A percentile compares a stretch with the other conserved stretches of the same genome.
Conservation (phyloP, 129 eudicot species). For the Oenanthe sinensis region DNA sequence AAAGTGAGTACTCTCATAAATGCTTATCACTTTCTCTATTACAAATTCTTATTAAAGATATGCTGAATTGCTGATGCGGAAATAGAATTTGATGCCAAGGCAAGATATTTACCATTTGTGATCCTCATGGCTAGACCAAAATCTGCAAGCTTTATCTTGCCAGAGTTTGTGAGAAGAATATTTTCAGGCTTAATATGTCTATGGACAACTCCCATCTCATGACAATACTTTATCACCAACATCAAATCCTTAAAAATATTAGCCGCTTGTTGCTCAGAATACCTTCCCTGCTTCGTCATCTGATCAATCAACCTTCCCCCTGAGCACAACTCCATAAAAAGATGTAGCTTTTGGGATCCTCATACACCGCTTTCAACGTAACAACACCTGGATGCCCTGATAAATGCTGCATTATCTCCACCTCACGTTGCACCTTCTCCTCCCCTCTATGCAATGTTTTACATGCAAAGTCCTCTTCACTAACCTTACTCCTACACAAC, state of each 20-base stretch:
- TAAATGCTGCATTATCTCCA: conserved; percentile 46
- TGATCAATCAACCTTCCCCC: conserved; percentile 41
- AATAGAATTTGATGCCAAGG: background rate
- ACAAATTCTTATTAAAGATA: background rate
- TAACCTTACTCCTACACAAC: conserved; percentile 27
- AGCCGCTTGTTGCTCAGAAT: conserved; percentile 31
- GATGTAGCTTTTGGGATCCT: conserved; percentile 27
- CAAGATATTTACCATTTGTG: conserved; percentile 22
- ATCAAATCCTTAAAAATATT: conserved; percentile 31
- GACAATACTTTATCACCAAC: conserved; percentile 37
- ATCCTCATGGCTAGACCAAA: conserved; percentile 56
- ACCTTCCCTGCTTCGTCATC: conserved; percentile 26
- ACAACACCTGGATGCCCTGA: conserved; percentile 42
- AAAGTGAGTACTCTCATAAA: background rate
- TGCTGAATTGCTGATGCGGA: background rate
- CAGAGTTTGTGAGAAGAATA: conserved; percentile 31
- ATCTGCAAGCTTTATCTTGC: conserved; percentile 45
- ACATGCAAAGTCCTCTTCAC: conserved; percentile 35
- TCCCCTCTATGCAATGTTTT: conserved; percentile 34
- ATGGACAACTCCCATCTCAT: conserved; percentile 46
- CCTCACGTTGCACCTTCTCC: conserved; percentile 41
- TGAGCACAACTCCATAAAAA: conserved; percentile 41
- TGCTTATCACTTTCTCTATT: background rate
- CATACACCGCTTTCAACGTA: conserved; percentile 33
- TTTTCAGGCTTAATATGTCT: conserved; percentile 44